Evolutionary conservation across 2,329 filamentous ascomycete species (phyloP).

Genomic region (Fusarium compactum): DNA sequence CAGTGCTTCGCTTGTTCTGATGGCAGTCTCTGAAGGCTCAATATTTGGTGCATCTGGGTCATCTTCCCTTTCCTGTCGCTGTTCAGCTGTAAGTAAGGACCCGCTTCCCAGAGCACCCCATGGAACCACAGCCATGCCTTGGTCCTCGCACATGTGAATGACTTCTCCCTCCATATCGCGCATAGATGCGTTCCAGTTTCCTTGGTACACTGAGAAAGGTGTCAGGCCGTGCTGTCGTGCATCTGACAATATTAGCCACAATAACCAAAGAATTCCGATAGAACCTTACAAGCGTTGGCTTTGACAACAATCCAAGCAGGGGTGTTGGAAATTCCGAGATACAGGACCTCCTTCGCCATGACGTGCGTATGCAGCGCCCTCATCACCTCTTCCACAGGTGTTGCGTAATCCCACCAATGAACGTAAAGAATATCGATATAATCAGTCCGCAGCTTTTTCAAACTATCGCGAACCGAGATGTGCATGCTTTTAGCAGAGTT

Average conservation of each 20-base stretch:
- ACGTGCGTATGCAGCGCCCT: neutral
- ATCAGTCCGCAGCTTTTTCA: neutral
- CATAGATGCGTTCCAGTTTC: constrained; percentile 44
- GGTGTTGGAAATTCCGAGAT: neutral
- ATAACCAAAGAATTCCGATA: fast-evolving
- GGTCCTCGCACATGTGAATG: constrained; percentile 50
- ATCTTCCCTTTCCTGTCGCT: neutral
- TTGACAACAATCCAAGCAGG: neutral
- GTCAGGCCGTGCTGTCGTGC: constrained; percentile 45
- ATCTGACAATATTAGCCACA: constrained; percentile 6
- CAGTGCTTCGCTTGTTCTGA: neutral
- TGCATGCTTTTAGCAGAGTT: neutral
- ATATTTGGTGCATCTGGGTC: neutral
- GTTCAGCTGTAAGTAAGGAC: neutral
- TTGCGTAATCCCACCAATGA: neutral
- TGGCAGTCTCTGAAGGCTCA: neutral
- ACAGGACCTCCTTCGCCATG: neutral
- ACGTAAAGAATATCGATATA: neutral
- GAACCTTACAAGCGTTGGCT: neutral
- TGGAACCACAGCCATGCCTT: constrained; percentile 62
- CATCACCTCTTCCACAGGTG: neutral
- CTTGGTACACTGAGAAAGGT: constrained; percentile 49
- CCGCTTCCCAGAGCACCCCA: constrained; percentile 37
- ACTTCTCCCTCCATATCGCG: constrained; percentile 51
- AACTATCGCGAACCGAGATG: neutral